Percentiles rank a stretch among this genome's conserved stretches.
Conservation (phyloP, 23 red algal genomes). For the Gracilaria caudata region DNA sequence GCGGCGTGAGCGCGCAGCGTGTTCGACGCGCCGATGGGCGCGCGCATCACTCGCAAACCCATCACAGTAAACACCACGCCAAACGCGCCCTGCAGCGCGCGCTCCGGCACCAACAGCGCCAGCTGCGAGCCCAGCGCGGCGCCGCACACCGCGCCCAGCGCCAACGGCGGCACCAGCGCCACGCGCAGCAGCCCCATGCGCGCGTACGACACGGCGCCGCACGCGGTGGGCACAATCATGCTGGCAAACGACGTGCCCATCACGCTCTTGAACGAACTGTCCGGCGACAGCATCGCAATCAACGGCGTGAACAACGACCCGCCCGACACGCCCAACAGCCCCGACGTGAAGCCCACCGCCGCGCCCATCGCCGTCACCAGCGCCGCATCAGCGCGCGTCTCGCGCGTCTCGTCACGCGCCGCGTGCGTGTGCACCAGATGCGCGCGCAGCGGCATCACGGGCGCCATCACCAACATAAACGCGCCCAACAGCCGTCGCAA, state of each 20-base stretch:
- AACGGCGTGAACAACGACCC: constrained; percentile 80
- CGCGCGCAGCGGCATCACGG: constrained; percentile 68
- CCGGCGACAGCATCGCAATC: constrained; percentile 55
- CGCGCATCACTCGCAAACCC: constrained; percentile 53
- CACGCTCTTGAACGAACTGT: constrained; percentile 44
- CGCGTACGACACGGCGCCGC: constrained; percentile 70
- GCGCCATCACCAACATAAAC: constrained; percentile 77
- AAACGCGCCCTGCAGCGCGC: constrained; percentile 61
- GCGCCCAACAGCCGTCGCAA: constrained; percentile 71
- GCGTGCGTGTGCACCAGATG: constrained; percentile 10
- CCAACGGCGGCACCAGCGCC: constrained; percentile 48
- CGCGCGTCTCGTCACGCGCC: background rate
- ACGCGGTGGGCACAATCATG: constrained; percentile 77
- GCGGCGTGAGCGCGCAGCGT: constrained; percentile 6
- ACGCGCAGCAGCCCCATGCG: constrained; percentile 64
- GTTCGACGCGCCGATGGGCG: constrained; percentile 21
- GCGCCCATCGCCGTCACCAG: constrained; percentile 51
- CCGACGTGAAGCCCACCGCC: constrained; percentile 74
- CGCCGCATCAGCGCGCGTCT: too few species aligned
- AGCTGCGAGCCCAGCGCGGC: constrained; percentile 60
- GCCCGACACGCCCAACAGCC: constrained; percentile 84
- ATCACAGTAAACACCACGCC: constrained; percentile 75
- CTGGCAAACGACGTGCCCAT: constrained; percentile 80
- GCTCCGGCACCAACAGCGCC: constrained; percentile 62
- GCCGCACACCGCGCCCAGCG: constrained; percentile 73